Evolutionary conservation across 352 stramenopile genomes (phyloP), one percentile per base, ranked within the genome.

Genomic region (Chrysophaeum taylorii): DNA sequence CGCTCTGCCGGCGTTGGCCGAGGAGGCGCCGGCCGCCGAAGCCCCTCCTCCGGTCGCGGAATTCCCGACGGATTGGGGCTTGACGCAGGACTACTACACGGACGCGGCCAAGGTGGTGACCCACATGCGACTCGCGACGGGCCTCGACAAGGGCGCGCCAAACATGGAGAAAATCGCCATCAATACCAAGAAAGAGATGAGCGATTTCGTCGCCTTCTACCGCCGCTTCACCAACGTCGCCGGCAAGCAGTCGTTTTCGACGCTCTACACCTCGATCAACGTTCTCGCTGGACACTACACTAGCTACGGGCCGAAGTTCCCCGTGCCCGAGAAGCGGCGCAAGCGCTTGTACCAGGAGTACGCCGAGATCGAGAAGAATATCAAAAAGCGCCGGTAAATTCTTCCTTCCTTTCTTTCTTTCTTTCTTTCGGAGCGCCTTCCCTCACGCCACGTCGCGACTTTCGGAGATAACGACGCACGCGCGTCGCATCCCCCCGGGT

Each of bases 331-430:
- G 75, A 92, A 92, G 79, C 79, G 86, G 70, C 78, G 84, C 68
- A 92, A 92, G 83, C 80, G 86, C 75, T 81, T 92, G 73, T 87
- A 89, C 73, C 85, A 92, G 73, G 85, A 88, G 70, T 88, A 86
- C 69, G 74, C 78, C 31, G 84, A 87, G 71, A 85, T 88, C 72
- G 80, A 81, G n/a, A 87, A 87, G 75, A 84, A 76, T 72, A 38
- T 76, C 57, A 66, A 66, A 38, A 69, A 73, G 61, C 43, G 64
- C 50, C 64, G 64, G 37, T 70, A 70, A 25, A 57, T 70, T 53
- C n/a, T n/a, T n/a, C n/a, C n/a, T n/a, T n/a, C n/a, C n/a, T n/a
- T n/a, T n/a, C n/a, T n/a, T n/a, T n/a, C n/a, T n/a, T n/a, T n/a
- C n/a, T n/a, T n/a, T n/a, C n/a, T n/a, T n/a, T n/a, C n/a, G n/a